Evolutionary conservation across 2,329 filamentous ascomycete genomes (phyloP).

Genomic region (Thermoascus crustaceus): DNA sequence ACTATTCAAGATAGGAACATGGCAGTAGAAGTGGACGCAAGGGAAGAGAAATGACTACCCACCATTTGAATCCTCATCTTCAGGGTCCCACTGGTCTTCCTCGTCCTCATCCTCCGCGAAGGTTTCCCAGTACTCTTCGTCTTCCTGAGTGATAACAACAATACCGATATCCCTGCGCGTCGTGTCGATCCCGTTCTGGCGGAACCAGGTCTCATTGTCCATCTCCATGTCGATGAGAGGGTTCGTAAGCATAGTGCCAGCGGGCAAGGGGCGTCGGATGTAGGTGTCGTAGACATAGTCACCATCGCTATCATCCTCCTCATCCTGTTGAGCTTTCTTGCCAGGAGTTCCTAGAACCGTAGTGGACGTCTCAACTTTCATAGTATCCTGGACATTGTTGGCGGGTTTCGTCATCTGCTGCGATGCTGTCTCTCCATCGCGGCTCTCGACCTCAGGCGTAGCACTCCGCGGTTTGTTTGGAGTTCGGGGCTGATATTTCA

Average conservation of each 20-base stretch:
- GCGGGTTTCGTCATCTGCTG: background rate
- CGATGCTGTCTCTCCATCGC: background rate
- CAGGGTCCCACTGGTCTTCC: constrained; percentile 48
- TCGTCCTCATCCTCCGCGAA: constrained; percentile 48
- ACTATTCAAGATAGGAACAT: constrained; percentile 1
- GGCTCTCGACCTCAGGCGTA: constrained; percentile 6
- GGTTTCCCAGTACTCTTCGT: constrained; percentile 49
- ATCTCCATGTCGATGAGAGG: constrained; percentile 22
- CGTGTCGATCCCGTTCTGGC: constrained; percentile 21
- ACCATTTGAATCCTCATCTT: constrained; percentile 57
- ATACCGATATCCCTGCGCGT: constrained; percentile 31
- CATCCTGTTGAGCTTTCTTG: background rate
- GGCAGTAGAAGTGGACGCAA: too few species aligned
- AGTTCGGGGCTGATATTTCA: constrained; percentile 30
- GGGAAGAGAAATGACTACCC: constrained; percentile 13
- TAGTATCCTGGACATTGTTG: constrained; percentile 1
- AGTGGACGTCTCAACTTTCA: constrained; percentile 3
- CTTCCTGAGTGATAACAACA: constrained; percentile 34
- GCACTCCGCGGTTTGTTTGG: constrained; percentile 21
- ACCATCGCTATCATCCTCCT: constrained; percentile 34
- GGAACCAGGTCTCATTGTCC: constrained; percentile 18
- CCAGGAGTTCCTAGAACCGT: background rate
- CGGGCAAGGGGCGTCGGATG: constrained; percentile 40
- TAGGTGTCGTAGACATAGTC: constrained; percentile 58
- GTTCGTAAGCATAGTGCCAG: constrained; percentile 26